Base-by-base conservation (phyloP, 768 basidiomycete species). In the Hirschioporus abietinus region DNA sequence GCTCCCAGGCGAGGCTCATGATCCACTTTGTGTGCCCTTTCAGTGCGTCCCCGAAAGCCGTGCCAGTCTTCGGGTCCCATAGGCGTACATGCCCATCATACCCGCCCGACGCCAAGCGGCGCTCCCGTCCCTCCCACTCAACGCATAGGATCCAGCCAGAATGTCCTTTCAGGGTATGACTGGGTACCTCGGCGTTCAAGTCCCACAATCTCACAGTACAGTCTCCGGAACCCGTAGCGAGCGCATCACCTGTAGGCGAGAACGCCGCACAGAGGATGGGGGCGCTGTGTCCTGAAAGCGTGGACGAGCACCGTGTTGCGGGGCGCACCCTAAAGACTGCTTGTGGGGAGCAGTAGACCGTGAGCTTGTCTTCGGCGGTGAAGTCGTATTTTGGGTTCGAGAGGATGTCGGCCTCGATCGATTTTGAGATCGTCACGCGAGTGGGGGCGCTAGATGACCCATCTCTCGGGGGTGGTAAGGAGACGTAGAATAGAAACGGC, bases 11-110 rank as follows among this genome's bases (percentile, higher is more conserved):
- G 25, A 99, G 83, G 18, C 92, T 92, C 3, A 91, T 99, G 67
- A 99, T 89, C 95, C 96, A 98, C 80, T 99, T 98, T 30, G 92
- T 83, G 73, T 99, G 97, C 0, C 97, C 96, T 72, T 88, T 92
- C 70, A 99, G 78, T 0, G 92, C 92, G 65, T 95, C 92, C 8
- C 96, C 95, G 23, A 93, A 82, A 0, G 93, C 82, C 72, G 93
- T 93, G 27, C 97, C 96, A 0, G 90, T 90, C 74, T 90, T 92
- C 17, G 95, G 95, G 71, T 97, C 92, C 97, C 96, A 99, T 67
- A 99, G 76, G 63, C 83, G 73, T 68, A 95, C 93, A 72, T 95
- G 91, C 20, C 93, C 92, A 76, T 99, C 96, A 73, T 98, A 91
- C 0, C 95, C 95, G 1, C 97, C 97, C 3, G 93, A 95, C 0